phyloP scores from a whole-genome alignment of 202 grass and related monocot species.

The Zoysia matrella region DNA sequence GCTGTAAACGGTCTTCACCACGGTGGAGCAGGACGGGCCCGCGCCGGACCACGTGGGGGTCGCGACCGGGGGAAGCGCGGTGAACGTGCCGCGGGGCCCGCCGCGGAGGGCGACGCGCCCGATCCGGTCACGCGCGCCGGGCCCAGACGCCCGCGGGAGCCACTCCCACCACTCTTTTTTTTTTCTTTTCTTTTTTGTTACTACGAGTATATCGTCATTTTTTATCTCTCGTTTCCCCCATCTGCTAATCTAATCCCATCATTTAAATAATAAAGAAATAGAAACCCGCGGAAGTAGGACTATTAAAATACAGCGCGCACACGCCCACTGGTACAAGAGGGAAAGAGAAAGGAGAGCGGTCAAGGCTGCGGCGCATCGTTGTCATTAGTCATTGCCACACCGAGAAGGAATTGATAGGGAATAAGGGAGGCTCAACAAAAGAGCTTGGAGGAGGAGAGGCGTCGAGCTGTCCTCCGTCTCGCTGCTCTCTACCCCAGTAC shows the following conservation, averaged over 20 bases:
- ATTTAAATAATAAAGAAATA: not conserved
- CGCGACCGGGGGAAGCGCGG: constrained; percentile 33
- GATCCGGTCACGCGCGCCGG: constrained; percentile 42
- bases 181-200: constrained; percentile 40
- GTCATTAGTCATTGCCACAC: not conserved
- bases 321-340: not conserved
- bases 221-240: not conserved
- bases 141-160: constrained; percentile 2
- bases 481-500: not conserved
- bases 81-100: constrained; percentile 5
- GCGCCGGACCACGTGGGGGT: constrained; percentile 36
- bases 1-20: rapidly evolving
- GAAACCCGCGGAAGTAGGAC: not conserved
- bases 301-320: not conserved
- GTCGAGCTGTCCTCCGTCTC: constrained; percentile 8
- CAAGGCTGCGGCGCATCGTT: constrained; percentile 33
- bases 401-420: not conserved
- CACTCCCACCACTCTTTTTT: constrained; percentile 45
- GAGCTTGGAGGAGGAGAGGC: not conserved
- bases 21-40: not conserved
- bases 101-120: not conserved
- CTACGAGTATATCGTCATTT: not conserved
- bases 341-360: not conserved
- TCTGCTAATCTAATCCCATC: constrained; percentile 24
- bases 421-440: not conserved